These are phyloP conservation scores for Trichoderma sp. DNA, from an alignment of 2,329 filamentous ascomycete species.

Conservation along the genomic window DNA sequence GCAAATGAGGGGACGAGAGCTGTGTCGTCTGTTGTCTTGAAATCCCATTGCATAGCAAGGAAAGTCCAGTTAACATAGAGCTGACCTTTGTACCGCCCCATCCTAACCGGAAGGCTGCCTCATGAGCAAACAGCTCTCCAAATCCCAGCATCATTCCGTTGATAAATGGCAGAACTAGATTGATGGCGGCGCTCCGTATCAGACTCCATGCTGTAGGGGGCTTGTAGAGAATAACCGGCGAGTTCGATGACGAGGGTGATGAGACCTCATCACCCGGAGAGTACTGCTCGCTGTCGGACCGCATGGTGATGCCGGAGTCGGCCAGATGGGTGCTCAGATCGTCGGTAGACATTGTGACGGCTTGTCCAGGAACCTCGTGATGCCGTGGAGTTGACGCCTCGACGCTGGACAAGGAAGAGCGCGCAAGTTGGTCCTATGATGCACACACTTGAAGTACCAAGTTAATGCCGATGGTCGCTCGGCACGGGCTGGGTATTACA, in stretches of 20 bases:
- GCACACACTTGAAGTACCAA: background rate
- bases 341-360: slow-evolving; percentile 53
- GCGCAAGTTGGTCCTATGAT: background rate
- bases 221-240: slow-evolving; percentile 78
- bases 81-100: slow-evolving; percentile 89
- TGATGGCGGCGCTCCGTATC: slow-evolving; percentile 86
- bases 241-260: slow-evolving; percentile 60
- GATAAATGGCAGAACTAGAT: slow-evolving; percentile 90
- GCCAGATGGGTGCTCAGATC: slow-evolving; percentile 54
- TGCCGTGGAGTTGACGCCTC: background rate
- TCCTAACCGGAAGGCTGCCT: slow-evolving; percentile 86
- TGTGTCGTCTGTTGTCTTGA: background rate
- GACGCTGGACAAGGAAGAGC: background rate
- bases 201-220: slow-evolving; percentile 86
- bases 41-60: background rate
- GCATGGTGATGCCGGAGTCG: slow-evolving; percentile 73
- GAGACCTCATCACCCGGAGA: slow-evolving; percentile 62
- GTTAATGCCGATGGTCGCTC: background rate
- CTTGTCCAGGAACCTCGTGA: background rate
- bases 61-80: background rate
- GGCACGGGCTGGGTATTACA: slow-evolving; percentile 20
- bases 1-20: slow-evolving; percentile 13
- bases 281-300: slow-evolving; percentile 81
- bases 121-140: slow-evolving; percentile 93
- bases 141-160: slow-evolving; percentile 99